These are phyloP conservation scores for Sphagnum contortum DNA, from an alignment of 225 moss, liverwort and hornwort genomes.

Conservation along the genomic window DNA sequence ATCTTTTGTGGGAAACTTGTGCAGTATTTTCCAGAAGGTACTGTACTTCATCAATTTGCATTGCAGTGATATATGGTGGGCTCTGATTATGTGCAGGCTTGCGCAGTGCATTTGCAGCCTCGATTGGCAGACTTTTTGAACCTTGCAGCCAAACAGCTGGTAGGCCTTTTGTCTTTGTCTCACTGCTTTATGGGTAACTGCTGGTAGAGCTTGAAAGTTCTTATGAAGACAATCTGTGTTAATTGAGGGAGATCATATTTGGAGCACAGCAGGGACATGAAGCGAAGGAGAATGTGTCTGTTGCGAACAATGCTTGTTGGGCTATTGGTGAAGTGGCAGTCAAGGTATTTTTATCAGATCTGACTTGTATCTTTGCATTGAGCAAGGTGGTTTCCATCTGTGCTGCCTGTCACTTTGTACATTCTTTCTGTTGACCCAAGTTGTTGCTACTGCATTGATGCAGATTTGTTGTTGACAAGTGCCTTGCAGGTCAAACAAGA, in stretches of 20 bases:
- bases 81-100: slow-evolving; percentile 43
- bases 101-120: slow-evolving; percentile 90
- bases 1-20: too few species aligned
- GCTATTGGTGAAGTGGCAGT: slow-evolving; percentile 99
- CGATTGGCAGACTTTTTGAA: slow-evolving; percentile 87
- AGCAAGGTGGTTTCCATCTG: too few species aligned
- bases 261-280: slow-evolving; percentile 69
- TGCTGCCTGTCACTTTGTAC: too few species aligned
- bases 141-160: slow-evolving; percentile 93
- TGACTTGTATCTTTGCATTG: too few species aligned
- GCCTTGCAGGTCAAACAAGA: slow-evolving; percentile 79
- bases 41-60: background rate
- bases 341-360: slow-evolving; percentile 32
- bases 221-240: background rate
- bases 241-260: background rate
- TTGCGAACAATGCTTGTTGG: slow-evolving; percentile 99
- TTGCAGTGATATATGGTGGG: too few species aligned
- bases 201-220: too few species aligned
- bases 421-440: too few species aligned
- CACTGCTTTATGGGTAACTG: too few species aligned
- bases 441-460: too few species aligned
- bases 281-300: slow-evolving; percentile 93
- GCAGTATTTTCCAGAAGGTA: background rate
- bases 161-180: slow-evolving; percentile 15
- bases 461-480: too few species aligned